phyloP scores from a whole-genome alignment of 1,284 basidiomycete genomes.

The Prillingera fragicola region DNA sequence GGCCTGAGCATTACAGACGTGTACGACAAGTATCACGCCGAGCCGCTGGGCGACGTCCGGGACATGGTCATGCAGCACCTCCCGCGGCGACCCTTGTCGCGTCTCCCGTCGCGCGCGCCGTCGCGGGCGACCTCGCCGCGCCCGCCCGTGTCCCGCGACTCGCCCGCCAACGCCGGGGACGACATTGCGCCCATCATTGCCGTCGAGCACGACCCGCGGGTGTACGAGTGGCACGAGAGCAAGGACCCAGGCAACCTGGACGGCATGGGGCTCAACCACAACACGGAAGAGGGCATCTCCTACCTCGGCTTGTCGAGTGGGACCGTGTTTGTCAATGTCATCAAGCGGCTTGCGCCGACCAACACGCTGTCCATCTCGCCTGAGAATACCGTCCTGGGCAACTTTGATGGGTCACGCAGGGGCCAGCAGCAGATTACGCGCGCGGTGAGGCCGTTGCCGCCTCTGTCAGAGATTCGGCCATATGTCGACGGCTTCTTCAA shows the following conservation, averaged over 20 bases:
- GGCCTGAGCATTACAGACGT: no score
- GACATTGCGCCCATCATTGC: background rate
- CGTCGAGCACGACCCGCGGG: background rate
- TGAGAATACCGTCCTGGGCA: background rate
- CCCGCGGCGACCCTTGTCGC: background rate
- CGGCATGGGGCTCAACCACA: constrained; percentile 7
- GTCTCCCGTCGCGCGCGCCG: background rate
- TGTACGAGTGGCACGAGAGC: constrained; percentile 15
- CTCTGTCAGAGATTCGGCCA: constrained; percentile 10
- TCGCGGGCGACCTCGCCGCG: background rate
- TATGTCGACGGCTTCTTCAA: constrained; percentile 19
- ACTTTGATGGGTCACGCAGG: background rate
- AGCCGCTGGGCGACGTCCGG: no score
- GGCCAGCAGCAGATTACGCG: no score
- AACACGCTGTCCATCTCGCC: background rate
- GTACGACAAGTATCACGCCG: no score
- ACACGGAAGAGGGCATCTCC: constrained; percentile 14
- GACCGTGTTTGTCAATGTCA: constrained; percentile 21
- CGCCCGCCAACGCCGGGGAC: background rate
- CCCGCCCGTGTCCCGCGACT: background rate
- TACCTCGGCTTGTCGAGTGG: constrained; percentile 22
- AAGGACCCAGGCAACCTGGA: background rate
- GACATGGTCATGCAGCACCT: no score
- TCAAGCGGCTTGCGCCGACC: constrained; percentile 9
- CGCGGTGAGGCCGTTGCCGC: constrained; percentile 8